A percentile compares a stretch with the other conserved stretches of the same genome.
Conservation (phyloP, 2,329 filamentous ascomycete genomes). For the Penicillium sp. region DNA sequence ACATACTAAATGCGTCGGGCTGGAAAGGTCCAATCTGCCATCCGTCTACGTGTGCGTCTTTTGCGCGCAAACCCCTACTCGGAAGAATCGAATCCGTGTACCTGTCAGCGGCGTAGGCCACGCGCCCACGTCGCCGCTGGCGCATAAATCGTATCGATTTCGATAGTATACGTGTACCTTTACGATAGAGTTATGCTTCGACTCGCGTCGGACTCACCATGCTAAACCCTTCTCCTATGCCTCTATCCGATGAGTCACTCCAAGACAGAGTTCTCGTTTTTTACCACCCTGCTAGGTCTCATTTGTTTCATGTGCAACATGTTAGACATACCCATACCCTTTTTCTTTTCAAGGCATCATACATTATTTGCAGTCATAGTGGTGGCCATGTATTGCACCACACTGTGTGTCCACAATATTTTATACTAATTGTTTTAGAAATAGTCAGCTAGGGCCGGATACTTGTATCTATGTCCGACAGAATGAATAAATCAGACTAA, state of each 20-base stretch:
- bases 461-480: slow-evolving; percentile 19
- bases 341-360: slow-evolving; percentile 20
- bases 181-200: slow-evolving; percentile 16
- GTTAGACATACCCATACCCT: slow-evolving; percentile 25
- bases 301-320: slow-evolving; percentile 24
- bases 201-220: slow-evolving; percentile 12
- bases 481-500: slow-evolving; percentile 4
- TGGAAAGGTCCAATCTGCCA: slow-evolving; percentile 53
- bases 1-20: slow-evolving; percentile 63
- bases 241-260: slow-evolving; percentile 8
- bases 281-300: slow-evolving; percentile 17
- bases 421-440: slow-evolving; percentile 23
- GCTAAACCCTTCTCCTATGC: slow-evolving; percentile 1
- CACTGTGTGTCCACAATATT: slow-evolving; percentile 16
- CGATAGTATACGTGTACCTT: slow-evolving; percentile 30
- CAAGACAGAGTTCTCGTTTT: slow-evolving; percentile 7
- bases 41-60: slow-evolving; percentile 58
- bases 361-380: slow-evolving; percentile 14
- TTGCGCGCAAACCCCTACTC: slow-evolving; percentile 52
- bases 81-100: slow-evolving; percentile 41
- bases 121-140: slow-evolving; percentile 45
- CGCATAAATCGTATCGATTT: slow-evolving; percentile 48
- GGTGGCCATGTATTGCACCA: slow-evolving; percentile 20
- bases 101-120: slow-evolving; percentile 36
- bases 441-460: slow-evolving; percentile 21